Evolutionary conservation across 352 stramenopile genomes (phyloP), one percentile per base, ranked within the genome.

Genomic region (Globisporangium solare): DNA sequence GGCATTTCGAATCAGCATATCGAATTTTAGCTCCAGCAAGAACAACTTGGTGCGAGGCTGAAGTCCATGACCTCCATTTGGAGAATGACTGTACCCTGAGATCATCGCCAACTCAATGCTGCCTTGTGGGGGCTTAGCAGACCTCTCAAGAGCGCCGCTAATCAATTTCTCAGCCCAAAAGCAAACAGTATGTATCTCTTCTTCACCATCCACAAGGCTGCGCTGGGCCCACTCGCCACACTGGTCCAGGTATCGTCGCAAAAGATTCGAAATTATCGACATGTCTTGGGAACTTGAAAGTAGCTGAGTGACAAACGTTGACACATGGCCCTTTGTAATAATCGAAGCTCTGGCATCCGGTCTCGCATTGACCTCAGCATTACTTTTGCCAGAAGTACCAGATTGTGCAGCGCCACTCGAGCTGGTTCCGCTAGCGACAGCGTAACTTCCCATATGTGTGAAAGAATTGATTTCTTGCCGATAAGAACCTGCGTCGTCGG

Each of bases 121-220:
- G 21, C 45, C 43, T 53, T 60, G 54, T 18, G 27, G 10, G 17
- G 51, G 46, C 56, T 57, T 49, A 14, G n/a, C 20, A n/a, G 18
- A 13, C 40, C 51, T 17, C 12, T 79, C 54, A n/a, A 81, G 49
- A 0, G 72, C 63, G 35, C 70, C 67, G 14, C 66, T 68, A 11
- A 87, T 52, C 12, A 70, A 57, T 47, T 78, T 88, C 54, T 90
- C 75, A 5, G 80, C 58, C 79, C 79, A 90, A 11, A 70, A 63
- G 46, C 70, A 84, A 2, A 87, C 68, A 27, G 49, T 50, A 31
- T 86, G 63, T 18, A 87, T 66, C 0, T 72, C 66, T 47, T 71
- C 67, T 12, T 60, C 54, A 17, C 66, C 66, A 21, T 42, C 58
- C n/a, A 40, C 63, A 47, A 90, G 59, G 39, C 66, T 61, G 15